phyloP scores from a whole-genome alignment of 2,329 filamentous ascomycete genomes.

The Thermoascus crustaceus region DNA sequence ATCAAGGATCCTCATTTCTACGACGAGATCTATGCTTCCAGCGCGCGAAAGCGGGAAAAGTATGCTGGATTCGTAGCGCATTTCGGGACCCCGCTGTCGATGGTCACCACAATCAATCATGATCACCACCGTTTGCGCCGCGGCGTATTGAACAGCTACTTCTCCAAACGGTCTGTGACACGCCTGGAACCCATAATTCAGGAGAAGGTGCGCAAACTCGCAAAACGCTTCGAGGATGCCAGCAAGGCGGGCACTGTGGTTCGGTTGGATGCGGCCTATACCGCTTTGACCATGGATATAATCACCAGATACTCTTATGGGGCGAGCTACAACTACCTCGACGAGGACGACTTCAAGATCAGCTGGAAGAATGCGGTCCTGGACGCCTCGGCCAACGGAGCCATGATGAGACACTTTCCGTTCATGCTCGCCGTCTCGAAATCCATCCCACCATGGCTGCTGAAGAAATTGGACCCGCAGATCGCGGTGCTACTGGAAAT shows the following conservation, averaged over 20 bases:
- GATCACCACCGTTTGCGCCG: constrained; percentile 18
- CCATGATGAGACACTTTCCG: constrained; percentile 21
- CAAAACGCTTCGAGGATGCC: constrained; percentile 16
- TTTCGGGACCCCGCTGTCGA: constrained; percentile 10
- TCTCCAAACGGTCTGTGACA: constrained; percentile 28
- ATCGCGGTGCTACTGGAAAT: constrained; percentile 6
- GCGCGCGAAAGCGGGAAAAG: constrained; percentile 20
- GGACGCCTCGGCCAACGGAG: constrained; percentile 16
- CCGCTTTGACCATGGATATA: constrained; percentile 28
- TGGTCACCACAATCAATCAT: constrained; percentile 13
- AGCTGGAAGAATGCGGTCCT: constrained; percentile 17
- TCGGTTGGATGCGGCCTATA: constrained; percentile 18
- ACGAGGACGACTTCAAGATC: constrained; percentile 18
- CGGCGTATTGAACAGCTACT: constrained; percentile 13
- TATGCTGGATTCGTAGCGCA: constrained; percentile 11
- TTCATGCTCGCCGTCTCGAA: constrained; percentile 19
- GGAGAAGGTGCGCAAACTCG: constrained; percentile 24
- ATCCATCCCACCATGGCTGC: constrained; percentile 13
- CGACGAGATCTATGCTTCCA: constrained; percentile 23
- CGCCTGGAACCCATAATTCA: constrained; percentile 32
- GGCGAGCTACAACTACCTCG: constrained; percentile 23
- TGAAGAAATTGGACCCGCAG: constrained; percentile 6
- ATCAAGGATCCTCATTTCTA: constrained; percentile 28
- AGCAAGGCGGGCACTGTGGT: constrained; percentile 11
- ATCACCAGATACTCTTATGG: constrained; percentile 34